Conservation (phyloP, 495 filamentous ascomycete species). For the Xylaria curta region DNA sequence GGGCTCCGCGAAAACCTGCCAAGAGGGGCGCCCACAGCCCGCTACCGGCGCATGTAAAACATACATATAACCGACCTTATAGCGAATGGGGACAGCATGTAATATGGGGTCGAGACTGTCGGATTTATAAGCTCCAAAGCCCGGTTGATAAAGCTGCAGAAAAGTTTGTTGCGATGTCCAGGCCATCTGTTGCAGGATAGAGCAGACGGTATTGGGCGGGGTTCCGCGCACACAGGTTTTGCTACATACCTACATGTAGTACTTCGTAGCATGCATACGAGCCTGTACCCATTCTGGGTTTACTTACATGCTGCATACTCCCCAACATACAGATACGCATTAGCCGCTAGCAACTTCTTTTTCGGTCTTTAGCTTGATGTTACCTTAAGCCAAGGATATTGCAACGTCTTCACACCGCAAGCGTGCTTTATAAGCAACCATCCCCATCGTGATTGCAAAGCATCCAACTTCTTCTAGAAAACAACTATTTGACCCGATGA, state of each 20-base stretch:
- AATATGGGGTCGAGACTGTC: too few relatives aligned
- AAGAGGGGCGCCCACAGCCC: not conserved
- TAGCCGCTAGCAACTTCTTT: not conserved
- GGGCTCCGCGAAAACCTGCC: not conserved
- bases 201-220: not conserved
- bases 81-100: not conserved
- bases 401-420: constrained; percentile 15
- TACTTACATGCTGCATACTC: constrained; percentile 18
- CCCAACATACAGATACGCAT: constrained; percentile 6
- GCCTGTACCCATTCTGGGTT: not conserved
- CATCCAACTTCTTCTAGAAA: constrained; percentile 6
- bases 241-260: too few relatives aligned
- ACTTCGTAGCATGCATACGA: constrained; percentile 1
- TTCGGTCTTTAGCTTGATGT: constrained; percentile 11
- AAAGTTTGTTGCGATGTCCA: not conserved
- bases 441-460: constrained; percentile 1
- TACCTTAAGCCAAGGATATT: constrained; percentile 14
- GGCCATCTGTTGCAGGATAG: not conserved
- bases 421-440: constrained; percentile 17
- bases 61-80: not conserved
- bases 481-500: not conserved
- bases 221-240: not conserved
- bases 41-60: constrained; percentile 13
- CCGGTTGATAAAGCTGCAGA: constrained; percentile 4
- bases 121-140: constrained; percentile 19